Percentiles rank a stretch among this genome's conserved stretches.
phyloP scores from a whole-genome alignment of 2,329 filamentous ascomycete species.

The Pezicula radicicola region DNA sequence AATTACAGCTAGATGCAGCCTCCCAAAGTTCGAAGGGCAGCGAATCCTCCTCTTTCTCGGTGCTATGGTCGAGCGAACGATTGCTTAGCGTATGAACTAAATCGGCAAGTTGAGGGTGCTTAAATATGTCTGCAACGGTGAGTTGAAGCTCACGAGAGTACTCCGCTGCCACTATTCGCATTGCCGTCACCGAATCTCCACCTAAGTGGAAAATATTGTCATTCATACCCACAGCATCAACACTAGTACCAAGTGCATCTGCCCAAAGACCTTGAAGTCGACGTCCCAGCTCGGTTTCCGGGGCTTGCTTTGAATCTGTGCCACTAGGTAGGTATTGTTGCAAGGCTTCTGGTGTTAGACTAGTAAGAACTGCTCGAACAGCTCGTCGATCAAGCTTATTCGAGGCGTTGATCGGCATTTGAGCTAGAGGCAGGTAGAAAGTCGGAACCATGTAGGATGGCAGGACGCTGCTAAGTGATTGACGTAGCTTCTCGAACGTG shows the following conservation, averaged over 20 bases:
- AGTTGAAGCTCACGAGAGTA: background rate
- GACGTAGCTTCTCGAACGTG: background rate
- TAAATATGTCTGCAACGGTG: background rate
- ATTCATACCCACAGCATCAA: background rate
- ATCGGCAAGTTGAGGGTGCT: background rate
- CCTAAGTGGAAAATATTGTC: conserved; percentile 1
- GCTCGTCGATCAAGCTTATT: conserved; percentile 29
- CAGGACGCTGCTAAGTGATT: conserved; percentile 11
- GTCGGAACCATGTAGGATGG: conserved; percentile 34
- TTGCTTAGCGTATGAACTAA: background rate
- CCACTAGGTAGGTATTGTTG: background rate
- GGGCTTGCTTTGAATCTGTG: background rate
- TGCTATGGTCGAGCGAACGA: background rate
- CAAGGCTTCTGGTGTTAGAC: background rate
- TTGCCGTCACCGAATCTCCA: conserved; percentile 2
- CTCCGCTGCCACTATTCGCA: conserved; percentile 1
- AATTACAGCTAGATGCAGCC: background rate
- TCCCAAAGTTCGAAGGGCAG: conserved; percentile 2
- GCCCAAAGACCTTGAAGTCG: conserved; percentile 1
- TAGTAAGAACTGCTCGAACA: background rate
- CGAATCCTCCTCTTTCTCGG: background rate
- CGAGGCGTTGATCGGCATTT: conserved; percentile 24
- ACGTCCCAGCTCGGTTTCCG: background rate
- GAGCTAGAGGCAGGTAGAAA: conserved; percentile 25
- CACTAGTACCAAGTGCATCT: background rate